A percentile compares a stretch with the other conserved stretches of the same genome.
These are phyloP conservation scores for Stephania yunnanensis DNA, from an alignment of 164 flowering plant species.

Conservation along the genomic window DNA sequence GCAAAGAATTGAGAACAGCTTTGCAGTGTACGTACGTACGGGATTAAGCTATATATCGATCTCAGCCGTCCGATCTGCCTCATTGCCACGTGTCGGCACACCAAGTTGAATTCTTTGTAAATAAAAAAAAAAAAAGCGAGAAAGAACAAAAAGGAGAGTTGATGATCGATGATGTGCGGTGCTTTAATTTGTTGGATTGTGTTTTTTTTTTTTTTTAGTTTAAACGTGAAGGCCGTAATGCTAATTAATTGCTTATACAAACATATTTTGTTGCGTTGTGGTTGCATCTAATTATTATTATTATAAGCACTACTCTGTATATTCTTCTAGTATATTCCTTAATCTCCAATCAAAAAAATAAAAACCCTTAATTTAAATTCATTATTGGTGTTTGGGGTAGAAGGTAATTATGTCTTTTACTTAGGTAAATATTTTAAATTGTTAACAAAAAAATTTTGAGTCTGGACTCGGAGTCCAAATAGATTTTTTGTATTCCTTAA, in stretches of 20 bases:
- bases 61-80: background rate
- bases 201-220: no score
- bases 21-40: background rate
- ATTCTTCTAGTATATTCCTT: no score
- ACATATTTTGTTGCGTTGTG: background rate
- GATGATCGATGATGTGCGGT: background rate
- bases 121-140: background rate
- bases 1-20: constrained; percentile 9
- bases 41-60: background rate
- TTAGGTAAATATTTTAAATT: no score
- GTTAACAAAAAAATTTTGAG: no score
- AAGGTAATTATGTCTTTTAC: no score
- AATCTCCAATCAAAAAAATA: no score
- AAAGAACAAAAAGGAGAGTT: background rate
- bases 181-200: background rate
- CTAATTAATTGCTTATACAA: background rate
- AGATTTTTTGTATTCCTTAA: no score
- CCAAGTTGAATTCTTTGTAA: background rate
- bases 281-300: background rate
- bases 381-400: no score
- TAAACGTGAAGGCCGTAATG: background rate
- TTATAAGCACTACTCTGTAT: no score
- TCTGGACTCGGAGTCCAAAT: no score
- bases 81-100: background rate
- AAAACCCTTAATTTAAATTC: no score